Conservation (phyloP, 2,329 filamentous ascomycete genomes). For the Penicillium sp. region DNA sequence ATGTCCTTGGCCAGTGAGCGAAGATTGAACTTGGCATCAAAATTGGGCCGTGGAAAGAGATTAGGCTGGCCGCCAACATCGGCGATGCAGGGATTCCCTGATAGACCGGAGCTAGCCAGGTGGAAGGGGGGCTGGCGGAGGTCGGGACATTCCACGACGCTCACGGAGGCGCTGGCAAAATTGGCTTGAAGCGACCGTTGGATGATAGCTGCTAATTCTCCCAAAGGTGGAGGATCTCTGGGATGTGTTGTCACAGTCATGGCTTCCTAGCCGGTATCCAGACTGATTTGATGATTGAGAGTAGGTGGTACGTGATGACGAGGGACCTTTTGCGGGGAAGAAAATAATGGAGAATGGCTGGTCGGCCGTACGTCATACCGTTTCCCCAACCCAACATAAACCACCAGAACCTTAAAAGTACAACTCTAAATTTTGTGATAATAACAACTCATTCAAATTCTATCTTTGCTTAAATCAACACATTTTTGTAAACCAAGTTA, state of each 20-base stretch:
- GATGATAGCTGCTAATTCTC: slow-evolving; percentile 25
- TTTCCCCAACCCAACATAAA: neutral
- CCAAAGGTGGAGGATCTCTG: slow-evolving; percentile 21
- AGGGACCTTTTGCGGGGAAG: slow-evolving; percentile 7
- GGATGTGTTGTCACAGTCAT: slow-evolving; percentile 26
- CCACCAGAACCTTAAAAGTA: neutral
- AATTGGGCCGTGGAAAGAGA: slow-evolving; percentile 46
- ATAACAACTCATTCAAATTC: neutral
- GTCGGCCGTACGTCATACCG: slow-evolving; percentile 1
- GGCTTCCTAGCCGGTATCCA: neutral
- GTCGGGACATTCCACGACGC: slow-evolving; percentile 28
- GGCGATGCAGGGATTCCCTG: slow-evolving; percentile 48
- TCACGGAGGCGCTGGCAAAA: slow-evolving; percentile 20
- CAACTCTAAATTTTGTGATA: neutral
- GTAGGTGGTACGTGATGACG: neutral
- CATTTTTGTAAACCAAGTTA: slow-evolving; percentile 33
- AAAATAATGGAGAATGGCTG: neutral
- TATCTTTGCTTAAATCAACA: slow-evolving; percentile 15
- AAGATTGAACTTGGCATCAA: slow-evolving; percentile 41
- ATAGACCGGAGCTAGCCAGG: slow-evolving; percentile 45
- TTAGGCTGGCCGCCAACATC: slow-evolving; percentile 55
- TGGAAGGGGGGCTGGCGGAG: slow-evolving; percentile 26
- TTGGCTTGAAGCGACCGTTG: slow-evolving; percentile 22
- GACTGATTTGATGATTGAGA: neutral
- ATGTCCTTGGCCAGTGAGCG: slow-evolving; percentile 41